These are phyloP conservation scores for Russula emetica DNA, from an alignment of 768 basidiomycete genomes.

Conservation along the genomic window DNA sequence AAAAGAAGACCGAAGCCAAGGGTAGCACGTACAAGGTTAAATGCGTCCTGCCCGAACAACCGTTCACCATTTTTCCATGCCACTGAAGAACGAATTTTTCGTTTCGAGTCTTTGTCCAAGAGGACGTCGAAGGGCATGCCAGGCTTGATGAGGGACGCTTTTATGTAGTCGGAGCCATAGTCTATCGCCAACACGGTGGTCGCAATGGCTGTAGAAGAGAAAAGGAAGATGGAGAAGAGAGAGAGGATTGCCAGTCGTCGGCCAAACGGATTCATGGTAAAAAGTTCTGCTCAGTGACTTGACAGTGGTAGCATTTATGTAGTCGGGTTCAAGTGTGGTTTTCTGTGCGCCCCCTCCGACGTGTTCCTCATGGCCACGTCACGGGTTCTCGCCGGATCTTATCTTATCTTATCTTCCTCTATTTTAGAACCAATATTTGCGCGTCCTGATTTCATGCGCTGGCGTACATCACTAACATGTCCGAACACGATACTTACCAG, in stretches of 20 bases:
- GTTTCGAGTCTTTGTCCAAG: conserved; percentile 93
- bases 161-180: conserved; percentile 98
- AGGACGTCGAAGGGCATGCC: conserved; percentile 94
- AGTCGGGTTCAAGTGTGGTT: neutral
- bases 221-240: conserved; percentile 27
- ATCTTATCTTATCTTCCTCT: conserved; percentile 13
- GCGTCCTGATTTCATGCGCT: neutral
- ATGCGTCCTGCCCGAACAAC: conserved; percentile 85
- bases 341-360: neutral
- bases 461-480: conserved; percentile 7
- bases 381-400: conserved; percentile 7
- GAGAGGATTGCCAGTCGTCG: conserved; percentile 19
- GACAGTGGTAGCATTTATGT: conserved; percentile 14
- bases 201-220: conserved; percentile 29
- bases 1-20: neutral
- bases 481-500: conserved; percentile 19
- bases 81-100: conserved; percentile 87
- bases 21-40: conserved; percentile 64
- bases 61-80: conserved; percentile 91
- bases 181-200: conserved; percentile 92
- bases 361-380: conserved; percentile 27
- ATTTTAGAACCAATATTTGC: neutral
- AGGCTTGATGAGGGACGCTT: conserved; percentile 92
- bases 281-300: conserved; percentile 12
- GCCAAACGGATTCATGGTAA: conserved; percentile 15